phyloP scores from a whole-genome alignment of 768 basidiomycete genomes.

The Boletus coccyginus region DNA sequence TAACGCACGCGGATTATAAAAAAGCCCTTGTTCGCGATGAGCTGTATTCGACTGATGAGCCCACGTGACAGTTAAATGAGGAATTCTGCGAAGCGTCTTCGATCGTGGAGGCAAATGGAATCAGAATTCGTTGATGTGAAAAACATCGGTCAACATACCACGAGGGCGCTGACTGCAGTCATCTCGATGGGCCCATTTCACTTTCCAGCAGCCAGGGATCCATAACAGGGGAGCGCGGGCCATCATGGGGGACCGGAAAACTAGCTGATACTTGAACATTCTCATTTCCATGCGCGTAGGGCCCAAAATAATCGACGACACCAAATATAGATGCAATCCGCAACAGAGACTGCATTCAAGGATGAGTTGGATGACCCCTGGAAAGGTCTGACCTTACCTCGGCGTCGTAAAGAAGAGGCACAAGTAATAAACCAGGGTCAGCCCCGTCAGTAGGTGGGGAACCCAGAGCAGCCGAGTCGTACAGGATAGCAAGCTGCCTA shows the following conservation, averaged over 20 bases:
- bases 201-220: constrained; percentile 63
- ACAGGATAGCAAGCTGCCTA: constrained; percentile 45
- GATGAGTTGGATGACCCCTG: constrained; percentile 3
- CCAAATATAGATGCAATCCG: constrained; percentile 62
- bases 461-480: constrained; percentile 54
- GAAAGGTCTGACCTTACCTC: constrained; percentile 40
- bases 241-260: constrained; percentile 54
- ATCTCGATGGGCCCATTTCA: constrained; percentile 78
- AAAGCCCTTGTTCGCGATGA: constrained; percentile 14
- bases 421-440: constrained; percentile 41
- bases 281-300: constrained; percentile 24
- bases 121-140: constrained; percentile 1
- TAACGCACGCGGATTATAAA: constrained; percentile 12
- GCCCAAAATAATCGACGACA: constrained; percentile 52
- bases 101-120: not conserved
- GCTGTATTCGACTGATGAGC: constrained; percentile 54
- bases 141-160: constrained; percentile 42
- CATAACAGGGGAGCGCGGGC: constrained; percentile 54
- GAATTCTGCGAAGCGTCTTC: constrained; percentile 67
- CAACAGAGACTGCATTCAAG: constrained; percentile 43
- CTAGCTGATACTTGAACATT: constrained; percentile 15
- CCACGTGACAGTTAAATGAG: constrained; percentile 77
- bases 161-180: constrained; percentile 71
- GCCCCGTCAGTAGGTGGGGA: constrained; percentile 6
- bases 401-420: constrained; percentile 58